A percentile compares a stretch with the other conserved stretches of the same genome.
phyloP scores from a whole-genome alignment of 1,139 yeast species.

The Wickerhamomyces sp. region DNA sequence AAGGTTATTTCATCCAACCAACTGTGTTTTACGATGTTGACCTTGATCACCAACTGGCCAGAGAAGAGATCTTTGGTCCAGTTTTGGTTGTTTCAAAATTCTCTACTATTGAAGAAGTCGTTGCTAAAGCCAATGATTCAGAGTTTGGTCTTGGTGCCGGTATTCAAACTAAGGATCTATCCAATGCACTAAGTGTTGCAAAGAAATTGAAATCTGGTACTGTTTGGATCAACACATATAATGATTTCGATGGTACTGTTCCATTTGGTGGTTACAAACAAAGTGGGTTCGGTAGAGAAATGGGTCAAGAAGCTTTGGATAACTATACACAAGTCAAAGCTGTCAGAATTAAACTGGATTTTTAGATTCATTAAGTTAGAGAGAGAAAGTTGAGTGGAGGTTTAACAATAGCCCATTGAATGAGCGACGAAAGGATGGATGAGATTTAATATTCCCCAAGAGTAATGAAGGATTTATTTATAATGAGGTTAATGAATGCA shows the following conservation, averaged over 20 bases:
- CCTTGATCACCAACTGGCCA: constrained; percentile 42
- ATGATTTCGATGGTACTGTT: constrained; percentile 65
- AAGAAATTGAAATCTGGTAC: constrained; percentile 65
- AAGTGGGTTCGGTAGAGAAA: constrained; percentile 78
- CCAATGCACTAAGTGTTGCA: constrained; percentile 52
- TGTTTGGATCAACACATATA: constrained; percentile 72
- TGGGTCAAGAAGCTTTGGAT: constrained; percentile 71
- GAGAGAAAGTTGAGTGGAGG: background rate
- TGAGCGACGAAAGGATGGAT: too few species aligned
- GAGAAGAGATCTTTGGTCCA: constrained; percentile 73
- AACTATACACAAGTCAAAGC: constrained; percentile 70
- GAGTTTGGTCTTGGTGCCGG: constrained; percentile 84
- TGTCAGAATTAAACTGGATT: constrained; percentile 45
- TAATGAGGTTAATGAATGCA: too few species aligned
- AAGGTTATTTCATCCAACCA: constrained; percentile 66
- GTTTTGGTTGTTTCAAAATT: constrained; percentile 65
- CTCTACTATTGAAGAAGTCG: constrained; percentile 56
- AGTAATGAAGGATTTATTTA: too few species aligned
- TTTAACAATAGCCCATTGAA: background rate
- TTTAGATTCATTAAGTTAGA: too few species aligned
- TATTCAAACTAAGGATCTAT: constrained; percentile 53
- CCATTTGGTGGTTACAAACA: constrained; percentile 79
- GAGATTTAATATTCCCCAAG: too few species aligned
- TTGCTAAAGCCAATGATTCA: constrained; percentile 59
- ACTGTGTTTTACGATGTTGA: constrained; percentile 62